phyloP scores from a whole-genome alignment of 768 basidiomycete genomes.

The Crucibulum laeve region DNA sequence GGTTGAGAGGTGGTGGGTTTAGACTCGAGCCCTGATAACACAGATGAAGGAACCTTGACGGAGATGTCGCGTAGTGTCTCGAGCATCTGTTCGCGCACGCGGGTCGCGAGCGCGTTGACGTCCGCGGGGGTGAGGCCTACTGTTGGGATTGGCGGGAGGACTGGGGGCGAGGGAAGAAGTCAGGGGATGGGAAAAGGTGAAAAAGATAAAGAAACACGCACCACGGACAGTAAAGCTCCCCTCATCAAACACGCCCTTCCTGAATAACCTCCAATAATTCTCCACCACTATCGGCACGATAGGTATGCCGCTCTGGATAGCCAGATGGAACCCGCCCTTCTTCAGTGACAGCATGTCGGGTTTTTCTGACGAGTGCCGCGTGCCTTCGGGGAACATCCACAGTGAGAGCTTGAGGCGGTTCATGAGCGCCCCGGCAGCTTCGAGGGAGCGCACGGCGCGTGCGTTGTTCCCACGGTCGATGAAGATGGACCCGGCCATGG shows the following conservation, averaged over 20 bases:
- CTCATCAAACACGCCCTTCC: slow-evolving; percentile 66
- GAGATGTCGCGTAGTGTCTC: slow-evolving; percentile 76
- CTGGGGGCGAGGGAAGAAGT: slow-evolving; percentile 32
- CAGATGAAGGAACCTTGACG: slow-evolving; percentile 32
- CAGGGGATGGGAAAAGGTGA: slow-evolving; percentile 1
- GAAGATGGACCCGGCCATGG: slow-evolving; percentile 85
- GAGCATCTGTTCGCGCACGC: slow-evolving; percentile 79
- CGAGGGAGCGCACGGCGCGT: slow-evolving; percentile 70
- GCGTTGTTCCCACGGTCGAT: slow-evolving; percentile 81
- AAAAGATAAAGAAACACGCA: slow-evolving; percentile 26
- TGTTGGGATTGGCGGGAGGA: slow-evolving; percentile 87
- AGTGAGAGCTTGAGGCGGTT: slow-evolving; percentile 66
- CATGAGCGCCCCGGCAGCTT: slow-evolving; percentile 76
- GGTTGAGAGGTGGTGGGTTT: background rate
- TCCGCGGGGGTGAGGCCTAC: slow-evolving; percentile 66
- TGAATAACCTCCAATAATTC: slow-evolving; percentile 90
- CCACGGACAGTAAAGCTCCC: slow-evolving; percentile 83
- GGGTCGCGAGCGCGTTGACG: slow-evolving; percentile 58
- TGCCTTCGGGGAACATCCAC: slow-evolving; percentile 98
- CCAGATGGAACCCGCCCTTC: slow-evolving; percentile 97
- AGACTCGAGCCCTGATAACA: slow-evolving; percentile 8
- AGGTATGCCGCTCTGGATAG: slow-evolving; percentile 85
- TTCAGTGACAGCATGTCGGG: slow-evolving; percentile 84
- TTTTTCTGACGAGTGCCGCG: slow-evolving; percentile 65
- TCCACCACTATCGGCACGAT: slow-evolving; percentile 90